These are phyloP conservation scores for Backusella macrospora DNA, from an alignment of 192 early-diverging fungal species.

Conservation along the genomic window DNA sequence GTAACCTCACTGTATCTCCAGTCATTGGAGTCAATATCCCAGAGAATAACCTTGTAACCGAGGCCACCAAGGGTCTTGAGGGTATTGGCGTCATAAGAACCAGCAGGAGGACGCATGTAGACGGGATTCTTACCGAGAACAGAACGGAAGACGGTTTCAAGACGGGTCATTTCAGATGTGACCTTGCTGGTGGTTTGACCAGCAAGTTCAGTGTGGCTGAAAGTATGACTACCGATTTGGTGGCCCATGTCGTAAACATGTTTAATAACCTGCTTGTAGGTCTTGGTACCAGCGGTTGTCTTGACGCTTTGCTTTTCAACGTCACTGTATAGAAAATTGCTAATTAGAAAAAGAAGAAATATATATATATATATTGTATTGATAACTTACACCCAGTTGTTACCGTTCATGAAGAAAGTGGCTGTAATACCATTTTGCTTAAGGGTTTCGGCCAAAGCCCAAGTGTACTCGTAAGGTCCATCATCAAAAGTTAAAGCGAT, in stretches of 20 bases:
- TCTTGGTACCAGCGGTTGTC: slow-evolving; percentile 17
- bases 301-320: slow-evolving; percentile 21
- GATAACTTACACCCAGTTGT: slow-evolving; percentile 50
- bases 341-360: background rate
- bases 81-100: slow-evolving; percentile 33
- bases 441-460: slow-evolving; percentile 27
- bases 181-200: slow-evolving; percentile 17
- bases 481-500: slow-evolving; percentile 71
- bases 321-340: slow-evolving; percentile 12
- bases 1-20: slow-evolving; percentile 29
- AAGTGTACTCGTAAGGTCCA: slow-evolving; percentile 38
- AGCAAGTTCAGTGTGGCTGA: slow-evolving; percentile 22
- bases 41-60: slow-evolving; percentile 49
- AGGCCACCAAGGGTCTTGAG: slow-evolving; percentile 34
- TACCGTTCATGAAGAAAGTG: slow-evolving; percentile 75
- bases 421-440: slow-evolving; percentile 36
- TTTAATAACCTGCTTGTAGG: slow-evolving; percentile 28
- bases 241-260: slow-evolving; percentile 27
- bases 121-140: slow-evolving; percentile 27
- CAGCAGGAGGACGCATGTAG: slow-evolving; percentile 58
- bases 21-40: slow-evolving; percentile 50
- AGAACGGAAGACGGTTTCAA: slow-evolving; percentile 20
- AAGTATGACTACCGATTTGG: slow-evolving; percentile 40
- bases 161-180: slow-evolving; percentile 22
- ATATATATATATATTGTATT: background rate